Evolutionary conservation across 75 land plant genomes (phyloP).

Genomic region (Pinus albicaulis): DNA sequence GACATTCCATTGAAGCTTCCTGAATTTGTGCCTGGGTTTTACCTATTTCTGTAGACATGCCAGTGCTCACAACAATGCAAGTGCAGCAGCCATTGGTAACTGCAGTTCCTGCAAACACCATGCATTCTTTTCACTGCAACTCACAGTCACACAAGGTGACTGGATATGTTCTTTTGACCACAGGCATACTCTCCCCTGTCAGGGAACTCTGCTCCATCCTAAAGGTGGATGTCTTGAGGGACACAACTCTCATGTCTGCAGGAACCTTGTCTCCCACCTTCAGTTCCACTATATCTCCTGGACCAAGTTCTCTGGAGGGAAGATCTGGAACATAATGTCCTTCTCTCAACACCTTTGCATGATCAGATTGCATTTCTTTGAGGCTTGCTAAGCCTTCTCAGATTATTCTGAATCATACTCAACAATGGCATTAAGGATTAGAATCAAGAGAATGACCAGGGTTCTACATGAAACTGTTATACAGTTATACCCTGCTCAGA

Average conservation of each 20-base stretch:
- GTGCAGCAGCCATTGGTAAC: too few species aligned
- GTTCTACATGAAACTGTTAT: conserved; percentile 75
- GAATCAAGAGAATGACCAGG: conserved; percentile 69
- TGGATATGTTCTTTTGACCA: conserved; percentile 43
- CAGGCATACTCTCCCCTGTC: conserved; percentile 83
- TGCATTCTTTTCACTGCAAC: conserved; percentile 7
- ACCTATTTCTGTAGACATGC: conserved; percentile 84
- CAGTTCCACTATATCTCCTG: conserved; percentile 84
- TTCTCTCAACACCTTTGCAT: conserved; percentile 64
- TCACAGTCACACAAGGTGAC: conserved; percentile 55
- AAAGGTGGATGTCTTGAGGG: conserved; percentile 63
- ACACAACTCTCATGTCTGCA: conserved; percentile 74
- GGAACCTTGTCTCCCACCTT: conserved; percentile 86
- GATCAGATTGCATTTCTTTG: conserved; percentile 82
- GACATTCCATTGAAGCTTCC: conserved; percentile 28
- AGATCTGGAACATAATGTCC: conserved; percentile 54
- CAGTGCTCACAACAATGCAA: too few species aligned
- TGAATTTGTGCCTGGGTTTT: conserved; percentile 61
- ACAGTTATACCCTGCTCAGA: conserved; percentile 47
- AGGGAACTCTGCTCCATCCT: conserved; percentile 82
- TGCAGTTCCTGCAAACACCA: too few species aligned
- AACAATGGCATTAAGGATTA: conserved; percentile 2
- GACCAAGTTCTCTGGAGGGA: conserved; percentile 85
- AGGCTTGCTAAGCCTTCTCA: conserved; percentile 77
- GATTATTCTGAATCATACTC: conserved; percentile 85